Evolutionary conservation across 2,329 filamentous ascomycete species (phyloP), one percentile per base, ranked within the genome.

Genomic region (Incumbomyces delicatus): DNA sequence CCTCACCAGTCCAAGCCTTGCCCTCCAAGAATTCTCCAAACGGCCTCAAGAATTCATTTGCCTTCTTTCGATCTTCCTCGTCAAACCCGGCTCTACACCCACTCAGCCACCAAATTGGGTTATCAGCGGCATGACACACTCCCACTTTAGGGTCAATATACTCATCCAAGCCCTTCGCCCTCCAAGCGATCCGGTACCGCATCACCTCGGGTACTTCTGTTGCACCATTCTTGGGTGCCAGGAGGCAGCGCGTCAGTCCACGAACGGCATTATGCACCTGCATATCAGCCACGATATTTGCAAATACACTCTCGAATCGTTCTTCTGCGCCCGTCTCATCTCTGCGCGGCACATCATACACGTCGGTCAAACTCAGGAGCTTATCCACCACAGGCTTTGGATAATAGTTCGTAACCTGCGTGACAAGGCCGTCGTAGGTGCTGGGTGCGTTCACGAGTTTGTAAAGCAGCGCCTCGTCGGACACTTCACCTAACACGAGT

Each of bases 401-500:
- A 48, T 72, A 71, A 50, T 72, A 72, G 41, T 72, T 72, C 1
- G 59, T 59, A 1, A 70, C 50, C 46, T 71, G 67, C 2, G 63
- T 48, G 3, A 57, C 52, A 3, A 72, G 55, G 0, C 63, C 64
- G 0, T 64, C 60, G 1, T 66, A 6, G 11, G 58, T 61, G 55
- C 57, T 2, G 61, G 68, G 11, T 58, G 58, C 38, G 66, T 71
- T 48, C 65, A 70, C 13, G 59, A 63, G 0, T 63, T 63, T 53
- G 48, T 72, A 71, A 0, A 72, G 53, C 0, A 64, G 68, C 40
- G 72, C 66, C 42, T 72, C 68, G 47, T 71, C 68, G 0, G 60
- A 48, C 20, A 71, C 64, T 50, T 71, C 69, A 14, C 68, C 67
- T 31, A 72, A 67, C 0, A 72, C 54, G 1, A 72, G 46, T 3